These are phyloP conservation scores for Populus hybrid DNA, from an alignment of 441 rosid species.

Conservation along the genomic window DNA sequence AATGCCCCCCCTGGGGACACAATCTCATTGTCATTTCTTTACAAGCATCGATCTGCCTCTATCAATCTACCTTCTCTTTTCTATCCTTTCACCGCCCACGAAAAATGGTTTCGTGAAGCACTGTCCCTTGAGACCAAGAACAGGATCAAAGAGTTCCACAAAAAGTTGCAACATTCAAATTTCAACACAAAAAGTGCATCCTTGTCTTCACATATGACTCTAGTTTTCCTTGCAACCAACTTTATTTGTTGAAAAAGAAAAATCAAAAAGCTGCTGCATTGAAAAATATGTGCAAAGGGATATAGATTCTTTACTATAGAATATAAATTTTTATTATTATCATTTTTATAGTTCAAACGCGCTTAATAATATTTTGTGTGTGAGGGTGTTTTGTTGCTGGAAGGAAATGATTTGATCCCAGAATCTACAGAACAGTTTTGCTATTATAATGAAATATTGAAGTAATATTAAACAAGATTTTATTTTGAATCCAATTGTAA, in stretches of 20 bases:
- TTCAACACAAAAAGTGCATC: slow-evolving; percentile 1
- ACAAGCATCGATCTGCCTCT: background rate
- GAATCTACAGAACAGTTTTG: too few species aligned
- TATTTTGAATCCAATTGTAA: too few species aligned
- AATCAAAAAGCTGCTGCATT: background rate
- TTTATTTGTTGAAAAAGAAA: background rate
- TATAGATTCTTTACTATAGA: too few species aligned
- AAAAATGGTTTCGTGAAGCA: background rate
- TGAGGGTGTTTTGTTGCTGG: too few species aligned
- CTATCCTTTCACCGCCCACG: background rate
- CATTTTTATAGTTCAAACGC: too few species aligned
- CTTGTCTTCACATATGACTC: background rate
- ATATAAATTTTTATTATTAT: too few species aligned
- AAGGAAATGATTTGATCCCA: too few species aligned
- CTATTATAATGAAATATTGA: too few species aligned
- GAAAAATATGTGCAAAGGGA: background rate
- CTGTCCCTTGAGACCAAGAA: background rate
- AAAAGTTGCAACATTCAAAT: background rate
- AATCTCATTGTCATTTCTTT: background rate
- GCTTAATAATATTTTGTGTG: too few species aligned
- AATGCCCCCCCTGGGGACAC: background rate
- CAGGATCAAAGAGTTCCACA: background rate
- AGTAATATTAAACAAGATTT: too few species aligned
- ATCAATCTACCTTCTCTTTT: background rate
- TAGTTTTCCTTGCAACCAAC: background rate